phyloP scores from a whole-genome alignment of 2,329 filamentous ascomycete genomes.

The Aureobasidium zeae region DNA sequence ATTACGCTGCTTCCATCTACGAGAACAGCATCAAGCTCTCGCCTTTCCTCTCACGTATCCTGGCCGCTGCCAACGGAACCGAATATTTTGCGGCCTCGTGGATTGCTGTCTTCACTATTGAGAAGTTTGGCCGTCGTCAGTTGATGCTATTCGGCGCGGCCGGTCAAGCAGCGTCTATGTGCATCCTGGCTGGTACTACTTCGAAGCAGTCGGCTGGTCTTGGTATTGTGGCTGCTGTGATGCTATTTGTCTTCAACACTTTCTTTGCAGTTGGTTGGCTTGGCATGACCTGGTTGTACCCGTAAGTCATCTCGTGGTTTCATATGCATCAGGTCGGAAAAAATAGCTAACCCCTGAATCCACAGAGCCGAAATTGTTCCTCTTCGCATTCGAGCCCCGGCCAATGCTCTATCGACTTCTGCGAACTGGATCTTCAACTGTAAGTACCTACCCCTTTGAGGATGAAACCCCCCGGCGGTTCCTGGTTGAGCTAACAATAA shows the following conservation, averaged over 20 bases:
- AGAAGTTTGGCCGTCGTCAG: conserved; percentile 48
- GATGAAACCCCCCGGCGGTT: too few relatives aligned
- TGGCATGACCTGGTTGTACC: conserved; percentile 36
- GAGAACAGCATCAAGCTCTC: conserved; percentile 44
- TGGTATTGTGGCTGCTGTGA: conserved; percentile 19
- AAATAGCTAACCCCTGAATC: not conserved
- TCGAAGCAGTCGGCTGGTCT: conserved; percentile 9
- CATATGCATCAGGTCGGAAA: conserved; percentile 17
- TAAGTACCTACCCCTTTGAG: not conserved
- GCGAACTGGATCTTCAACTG: conserved; percentile 41
- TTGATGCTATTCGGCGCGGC: conserved; percentile 63
- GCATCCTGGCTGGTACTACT: conserved; percentile 25
- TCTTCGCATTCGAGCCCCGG: conserved; percentile 20
- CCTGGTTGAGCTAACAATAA: not conserved
- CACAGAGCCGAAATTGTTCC: conserved; percentile 21
- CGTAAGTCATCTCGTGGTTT: not conserved
- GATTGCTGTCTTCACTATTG: conserved; percentile 42
- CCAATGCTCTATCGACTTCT: conserved; percentile 31
- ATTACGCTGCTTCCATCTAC: conserved; percentile 42
- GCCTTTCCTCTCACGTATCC: conserved; percentile 39
- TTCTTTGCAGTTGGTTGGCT: conserved; percentile 47
- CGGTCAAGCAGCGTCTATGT: conserved; percentile 32
- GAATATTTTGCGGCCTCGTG: conserved; percentile 45
- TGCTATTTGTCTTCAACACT: conserved; percentile 45
- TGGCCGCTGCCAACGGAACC: conserved; percentile 46